Base-by-base conservation (phyloP, 2,329 filamentous ascomycete genomes). In the Nothomitra cinnamomea region DNA sequence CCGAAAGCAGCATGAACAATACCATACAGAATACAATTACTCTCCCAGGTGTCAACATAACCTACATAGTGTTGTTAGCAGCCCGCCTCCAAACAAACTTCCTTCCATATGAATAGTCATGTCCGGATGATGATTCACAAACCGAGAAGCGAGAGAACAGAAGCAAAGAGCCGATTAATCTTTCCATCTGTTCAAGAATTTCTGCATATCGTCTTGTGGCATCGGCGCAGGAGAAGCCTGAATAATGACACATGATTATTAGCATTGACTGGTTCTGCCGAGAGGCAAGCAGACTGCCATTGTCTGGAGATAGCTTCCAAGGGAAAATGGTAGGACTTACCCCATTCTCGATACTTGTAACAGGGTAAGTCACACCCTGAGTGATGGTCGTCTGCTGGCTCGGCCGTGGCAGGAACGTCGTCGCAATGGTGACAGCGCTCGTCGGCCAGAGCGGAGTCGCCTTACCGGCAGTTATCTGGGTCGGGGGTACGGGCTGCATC, bases 401-500 rank as follows among this genome's bases (percentile, higher is more conserved):
- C 41, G 66, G 61, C 28, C 58, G 53, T 25, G 60, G 57, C n/a
- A 67, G 53, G 51, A 57, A 65, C 1, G 63, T 64, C 21, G 58
- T 64, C 24, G 65, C 67, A 13, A 67, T 56, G 7, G 55, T 53
- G 32, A 66, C 65, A 5, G 61, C 58, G 36, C 64, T 67, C 3
- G 64, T 67, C 38, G 67, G 65, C 54, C 62, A 66, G 24, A 64
- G 60, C 50, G 63, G 66, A 22, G 57, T 58, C n/a, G 62, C 63
- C 13, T 63, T 63, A 15, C 64, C 67, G n/a, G 64, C 65, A 28
- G 64, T 68, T 45, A 70, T 70, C 1, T 56, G 58, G 7, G 63
- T 65, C n/a, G 59, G 60, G 21, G 67, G 67, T 43, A 65, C 58
- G 25, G 62, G 62, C 56, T 68, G 67, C 66, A 69, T 69, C 13